phyloP scores from a whole-genome alignment of 2,329 filamentous ascomycete genomes.

The Phaeoacremonium minimum region DNA sequence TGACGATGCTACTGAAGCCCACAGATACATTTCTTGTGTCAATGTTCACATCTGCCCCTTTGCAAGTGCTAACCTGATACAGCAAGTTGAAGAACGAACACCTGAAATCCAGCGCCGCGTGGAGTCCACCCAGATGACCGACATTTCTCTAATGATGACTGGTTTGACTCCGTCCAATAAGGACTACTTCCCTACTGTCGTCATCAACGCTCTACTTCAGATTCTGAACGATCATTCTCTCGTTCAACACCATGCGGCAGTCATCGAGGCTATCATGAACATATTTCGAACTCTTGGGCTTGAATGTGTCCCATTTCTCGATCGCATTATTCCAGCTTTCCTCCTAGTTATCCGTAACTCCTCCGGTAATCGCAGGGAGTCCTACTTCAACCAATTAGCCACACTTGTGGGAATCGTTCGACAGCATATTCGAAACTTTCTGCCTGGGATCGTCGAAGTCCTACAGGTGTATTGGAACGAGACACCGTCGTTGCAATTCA shows the following conservation, averaged over 20 bases:
- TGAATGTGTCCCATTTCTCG: conserved; percentile 92
- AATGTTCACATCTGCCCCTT: too few species aligned
- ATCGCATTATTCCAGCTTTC: conserved; percentile 92
- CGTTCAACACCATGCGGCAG: conserved; percentile 83
- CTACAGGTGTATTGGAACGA: conserved; percentile 88
- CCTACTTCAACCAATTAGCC: conserved; percentile 95
- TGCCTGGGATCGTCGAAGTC: conserved; percentile 80
- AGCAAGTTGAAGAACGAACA: conserved; percentile 82
- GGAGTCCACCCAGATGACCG: conserved; percentile 68
- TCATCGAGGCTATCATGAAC: conserved; percentile 97
- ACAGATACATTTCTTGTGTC: not conserved
- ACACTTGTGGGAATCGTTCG: conserved; percentile 91
- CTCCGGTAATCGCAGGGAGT: conserved; percentile 74
- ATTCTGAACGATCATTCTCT: conserved; percentile 90
- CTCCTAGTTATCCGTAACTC: conserved; percentile 83
- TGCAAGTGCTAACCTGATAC: conserved; percentile 14
- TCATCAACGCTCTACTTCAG: conserved; percentile 90
- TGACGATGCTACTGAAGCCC: conserved; percentile 6
- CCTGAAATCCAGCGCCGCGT: conserved; percentile 71
- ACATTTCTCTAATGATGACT: conserved; percentile 97
- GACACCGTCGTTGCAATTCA: conserved; percentile 77
- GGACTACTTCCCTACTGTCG: conserved; percentile 96
- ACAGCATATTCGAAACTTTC: conserved; percentile 89
- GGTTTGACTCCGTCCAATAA: conserved; percentile 94
- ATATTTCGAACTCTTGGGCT: conserved; percentile 95